Evolutionary conservation across 805 yeast species (phyloP).

Genomic region (Hanseniaspora clermontiae): DNA sequence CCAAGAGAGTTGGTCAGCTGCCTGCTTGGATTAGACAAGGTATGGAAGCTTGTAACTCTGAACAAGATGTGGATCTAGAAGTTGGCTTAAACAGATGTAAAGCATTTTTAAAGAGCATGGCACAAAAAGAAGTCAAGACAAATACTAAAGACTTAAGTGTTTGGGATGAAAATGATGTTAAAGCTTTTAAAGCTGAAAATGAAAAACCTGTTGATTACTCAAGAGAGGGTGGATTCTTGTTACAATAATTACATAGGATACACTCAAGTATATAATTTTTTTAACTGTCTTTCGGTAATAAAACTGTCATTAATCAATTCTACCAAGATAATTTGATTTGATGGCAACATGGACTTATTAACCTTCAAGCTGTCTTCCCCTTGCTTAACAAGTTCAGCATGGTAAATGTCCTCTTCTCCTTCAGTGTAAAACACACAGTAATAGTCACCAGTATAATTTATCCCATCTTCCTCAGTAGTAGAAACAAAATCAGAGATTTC

Average conservation of each 20-base stretch:
- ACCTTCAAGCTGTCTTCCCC: neutral
- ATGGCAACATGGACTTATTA: neutral
- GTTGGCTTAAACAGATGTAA: slow-evolving; percentile 94
- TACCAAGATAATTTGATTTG: neutral
- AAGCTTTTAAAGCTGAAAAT: neutral
- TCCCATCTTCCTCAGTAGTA: slow-evolving; percentile 18
- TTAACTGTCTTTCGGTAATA: slow-evolving; percentile 3
- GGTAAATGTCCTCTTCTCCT: slow-evolving; percentile 1
- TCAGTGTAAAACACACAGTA: neutral
- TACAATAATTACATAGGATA: neutral
- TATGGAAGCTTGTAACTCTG: slow-evolving; percentile 25
- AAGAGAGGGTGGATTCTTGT: slow-evolving; percentile 9
- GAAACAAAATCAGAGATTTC: slow-evolving; percentile 47
- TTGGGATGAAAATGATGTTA: slow-evolving; percentile 13
- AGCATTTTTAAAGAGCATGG: slow-evolving; percentile 80
- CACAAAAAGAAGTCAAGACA: slow-evolving; percentile 42
- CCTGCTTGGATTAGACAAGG: slow-evolving; percentile 98
- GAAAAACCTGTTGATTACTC: neutral
- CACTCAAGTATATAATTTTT: neutral
- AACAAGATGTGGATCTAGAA: slow-evolving; percentile 79
- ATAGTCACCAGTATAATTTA: neutral
- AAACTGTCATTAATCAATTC: slow-evolving; percentile 10
- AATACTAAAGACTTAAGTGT: slow-evolving; percentile 12
- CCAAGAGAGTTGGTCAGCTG: slow-evolving; percentile 70
- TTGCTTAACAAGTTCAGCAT: neutral